phyloP scores from a whole-genome alignment of 768 basidiomycete genomes.

The Lactifluus subvellereus region DNA sequence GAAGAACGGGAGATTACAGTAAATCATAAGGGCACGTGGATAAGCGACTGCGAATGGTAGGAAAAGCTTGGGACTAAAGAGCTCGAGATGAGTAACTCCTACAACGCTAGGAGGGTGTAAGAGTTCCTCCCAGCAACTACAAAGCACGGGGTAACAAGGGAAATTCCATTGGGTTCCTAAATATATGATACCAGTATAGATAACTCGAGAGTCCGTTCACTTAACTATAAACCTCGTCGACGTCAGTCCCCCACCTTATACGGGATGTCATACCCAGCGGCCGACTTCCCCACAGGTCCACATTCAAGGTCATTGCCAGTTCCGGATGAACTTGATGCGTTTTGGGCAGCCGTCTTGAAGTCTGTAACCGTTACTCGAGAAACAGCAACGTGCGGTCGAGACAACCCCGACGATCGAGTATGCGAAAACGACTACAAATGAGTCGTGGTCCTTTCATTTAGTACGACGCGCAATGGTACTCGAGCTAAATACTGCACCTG shows the following conservation, averaged over 20 bases:
- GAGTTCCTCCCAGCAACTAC: too few relatives aligned
- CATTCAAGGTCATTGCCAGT: background rate
- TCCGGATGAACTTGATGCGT: background rate
- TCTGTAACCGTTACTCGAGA: background rate
- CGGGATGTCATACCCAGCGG: background rate
- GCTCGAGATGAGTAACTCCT: too few relatives aligned
- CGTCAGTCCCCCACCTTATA: background rate
- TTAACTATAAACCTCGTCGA: background rate
- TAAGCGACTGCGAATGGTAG: too few relatives aligned
- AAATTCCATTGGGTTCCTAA: background rate
- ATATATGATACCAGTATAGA: background rate
- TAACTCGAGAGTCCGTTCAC: background rate
- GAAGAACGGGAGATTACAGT: too few relatives aligned
- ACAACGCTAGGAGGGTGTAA: too few relatives aligned
- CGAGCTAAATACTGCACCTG: background rate
- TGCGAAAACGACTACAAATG: background rate
- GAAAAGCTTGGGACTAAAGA: too few relatives aligned
- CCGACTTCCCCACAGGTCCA: background rate
- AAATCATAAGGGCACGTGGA: too few relatives aligned
- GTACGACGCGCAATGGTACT: background rate
- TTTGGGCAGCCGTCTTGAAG: background rate
- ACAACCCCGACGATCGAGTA: background rate
- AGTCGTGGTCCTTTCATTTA: background rate
- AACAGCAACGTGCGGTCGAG: background rate
- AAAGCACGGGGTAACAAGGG: rapidly evolving